A percentile compares a stretch with the other conserved stretches of the same genome.
Conservation (phyloP, 371 early-diverging fungal species). For the Apophysomyces sp. region DNA sequence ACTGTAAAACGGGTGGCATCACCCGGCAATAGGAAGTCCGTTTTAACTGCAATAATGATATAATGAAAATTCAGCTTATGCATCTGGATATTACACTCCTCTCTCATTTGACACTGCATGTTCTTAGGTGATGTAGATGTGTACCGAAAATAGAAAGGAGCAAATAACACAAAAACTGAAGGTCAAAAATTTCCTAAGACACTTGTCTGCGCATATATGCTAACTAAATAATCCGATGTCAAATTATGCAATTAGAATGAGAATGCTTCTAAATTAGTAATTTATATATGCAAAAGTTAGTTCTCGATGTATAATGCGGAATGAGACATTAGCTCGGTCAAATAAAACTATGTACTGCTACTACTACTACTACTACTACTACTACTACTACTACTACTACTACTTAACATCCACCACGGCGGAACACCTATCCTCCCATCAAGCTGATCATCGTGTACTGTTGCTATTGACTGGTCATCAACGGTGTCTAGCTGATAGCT, state of each 20-base stretch:
- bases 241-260: neutral
- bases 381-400: neutral
- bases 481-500: constrained; percentile 3
- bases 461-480: neutral
- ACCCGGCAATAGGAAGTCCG: no score
- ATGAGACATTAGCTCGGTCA: neutral
- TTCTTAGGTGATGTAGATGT: no score
- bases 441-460: constrained; percentile 1
- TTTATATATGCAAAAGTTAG: neutral
- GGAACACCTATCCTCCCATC: neutral
- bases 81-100: no score
- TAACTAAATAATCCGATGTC: no score
- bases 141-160: no score
- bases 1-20: no score
- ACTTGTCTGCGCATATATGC: no score
- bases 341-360: neutral
- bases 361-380: constrained; percentile 2
- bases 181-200: no score
- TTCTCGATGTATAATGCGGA: neutral
- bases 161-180: no score
- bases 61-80: no score
- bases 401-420: constrained; percentile 5
- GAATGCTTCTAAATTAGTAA: neutral
- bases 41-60: no score
- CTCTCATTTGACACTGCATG: no score